phyloP scores from a whole-genome alignment of 768 basidiomycete species.

The Auriculariales sp. region DNA sequence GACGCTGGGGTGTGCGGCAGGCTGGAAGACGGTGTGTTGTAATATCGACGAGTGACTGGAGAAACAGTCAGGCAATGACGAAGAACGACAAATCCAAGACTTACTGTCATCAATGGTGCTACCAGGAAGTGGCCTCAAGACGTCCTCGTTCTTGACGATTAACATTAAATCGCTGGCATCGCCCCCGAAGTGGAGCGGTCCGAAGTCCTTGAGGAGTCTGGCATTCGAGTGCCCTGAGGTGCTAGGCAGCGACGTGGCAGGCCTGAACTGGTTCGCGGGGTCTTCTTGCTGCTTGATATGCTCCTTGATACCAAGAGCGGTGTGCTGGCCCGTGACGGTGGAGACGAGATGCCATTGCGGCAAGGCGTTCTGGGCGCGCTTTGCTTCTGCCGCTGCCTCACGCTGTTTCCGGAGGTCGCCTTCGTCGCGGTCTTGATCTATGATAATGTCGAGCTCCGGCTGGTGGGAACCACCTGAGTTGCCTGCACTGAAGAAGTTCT shows the following conservation, averaged over 20 bases:
- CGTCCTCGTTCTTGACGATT: constrained; percentile 12
- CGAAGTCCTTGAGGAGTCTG: constrained; percentile 17
- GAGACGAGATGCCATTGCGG: constrained; percentile 94
- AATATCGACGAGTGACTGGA: constrained; percentile 67
- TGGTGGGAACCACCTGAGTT: constrained; percentile 28
- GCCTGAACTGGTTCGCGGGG: too few relatives aligned
- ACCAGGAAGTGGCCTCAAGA: constrained; percentile 33
- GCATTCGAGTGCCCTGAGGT: constrained; percentile 41
- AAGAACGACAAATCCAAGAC: constrained; percentile 14
- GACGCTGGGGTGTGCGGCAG: constrained; percentile 49
- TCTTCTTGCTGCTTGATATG: constrained; percentile 26
- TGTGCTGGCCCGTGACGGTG: constrained; percentile 86
- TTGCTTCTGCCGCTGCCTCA: constrained; percentile 69
- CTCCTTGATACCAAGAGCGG: constrained; percentile 65
- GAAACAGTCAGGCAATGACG: constrained; percentile 43
- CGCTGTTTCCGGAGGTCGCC: constrained; percentile 55
- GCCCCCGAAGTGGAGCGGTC: constrained; percentile 2
- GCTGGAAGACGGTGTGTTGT: constrained; percentile 42
- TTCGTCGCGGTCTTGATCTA: constrained; percentile 83
- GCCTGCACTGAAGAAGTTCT: constrained; percentile 26
- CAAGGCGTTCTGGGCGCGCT: constrained; percentile 79
- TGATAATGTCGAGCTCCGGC: constrained; percentile 74
- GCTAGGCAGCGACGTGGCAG: constrained; percentile 16
- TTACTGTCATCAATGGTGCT: constrained; percentile 52
- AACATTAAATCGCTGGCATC: not conserved